phyloP scores from a whole-genome alignment of 306 rosid species.

The Gastrolobium villosum region DNA sequence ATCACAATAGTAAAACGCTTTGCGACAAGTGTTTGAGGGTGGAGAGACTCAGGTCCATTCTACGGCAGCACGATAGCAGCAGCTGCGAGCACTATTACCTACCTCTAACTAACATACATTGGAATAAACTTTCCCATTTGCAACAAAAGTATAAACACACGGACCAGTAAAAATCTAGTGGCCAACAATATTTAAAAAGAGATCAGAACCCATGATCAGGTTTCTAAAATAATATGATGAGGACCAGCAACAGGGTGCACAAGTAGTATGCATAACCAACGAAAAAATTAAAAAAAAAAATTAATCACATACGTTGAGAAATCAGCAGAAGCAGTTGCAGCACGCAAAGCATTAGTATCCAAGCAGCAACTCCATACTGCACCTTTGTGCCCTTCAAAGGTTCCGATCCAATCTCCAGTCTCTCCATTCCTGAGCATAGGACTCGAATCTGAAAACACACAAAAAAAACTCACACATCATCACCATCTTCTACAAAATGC shows the following conservation, averaged over 20 bases:
- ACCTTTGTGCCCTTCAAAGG: conserved; percentile 99
- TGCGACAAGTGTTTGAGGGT: not conserved
- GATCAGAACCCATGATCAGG: conserved; percentile 28
- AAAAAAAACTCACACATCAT: conserved; percentile 24
- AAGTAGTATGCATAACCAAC: not conserved
- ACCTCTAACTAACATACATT: not conserved
- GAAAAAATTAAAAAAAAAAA: not conserved
- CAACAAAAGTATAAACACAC: not conserved
- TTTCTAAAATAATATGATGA: not conserved
- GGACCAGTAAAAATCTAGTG: conserved; percentile 14
- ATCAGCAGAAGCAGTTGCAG: conserved; percentile 98
- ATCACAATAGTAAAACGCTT: not conserved
- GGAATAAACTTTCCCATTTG: not conserved
- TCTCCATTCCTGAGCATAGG: conserved; percentile 99
- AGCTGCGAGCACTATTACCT: not conserved
- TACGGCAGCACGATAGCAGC: not conserved
- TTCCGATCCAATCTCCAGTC: conserved; percentile 99
- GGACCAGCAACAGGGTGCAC: not conserved
- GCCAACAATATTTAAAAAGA: not conserved
- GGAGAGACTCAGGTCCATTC: not conserved
- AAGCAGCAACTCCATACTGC: conserved; percentile 99
- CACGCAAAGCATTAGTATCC: conserved; percentile 94
- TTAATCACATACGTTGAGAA: conserved; percentile 78
- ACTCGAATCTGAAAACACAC: conserved; percentile 70
- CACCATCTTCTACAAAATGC: not conserved